phyloP scores from a whole-genome alignment of 169 alveolate species.

The Amoebophrya sp. region DNA sequence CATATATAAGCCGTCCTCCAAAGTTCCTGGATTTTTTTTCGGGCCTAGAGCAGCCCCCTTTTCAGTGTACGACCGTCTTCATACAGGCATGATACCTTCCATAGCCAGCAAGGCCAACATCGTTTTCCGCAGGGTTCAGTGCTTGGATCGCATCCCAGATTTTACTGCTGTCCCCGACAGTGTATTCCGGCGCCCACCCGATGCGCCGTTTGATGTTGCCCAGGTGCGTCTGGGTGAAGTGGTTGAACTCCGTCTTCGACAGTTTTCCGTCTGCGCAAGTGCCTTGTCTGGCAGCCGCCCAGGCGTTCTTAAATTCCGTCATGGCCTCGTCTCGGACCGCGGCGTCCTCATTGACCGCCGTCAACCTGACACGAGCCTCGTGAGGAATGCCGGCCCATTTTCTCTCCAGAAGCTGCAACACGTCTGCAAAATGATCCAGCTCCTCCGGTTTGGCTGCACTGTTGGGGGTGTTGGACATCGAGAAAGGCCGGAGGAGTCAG shows the following conservation, averaged over 20 bases:
- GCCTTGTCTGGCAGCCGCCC: neutral
- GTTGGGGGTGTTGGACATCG: too few species aligned
- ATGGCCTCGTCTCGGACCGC: neutral
- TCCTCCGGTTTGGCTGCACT: too few species aligned
- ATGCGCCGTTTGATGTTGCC: neutral
- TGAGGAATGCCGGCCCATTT: constrained; percentile 6
- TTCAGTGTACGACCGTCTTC: too few species aligned
- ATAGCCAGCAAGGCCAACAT: too few species aligned
- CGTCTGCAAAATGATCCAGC: neutral
- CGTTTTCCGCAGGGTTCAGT: neutral
- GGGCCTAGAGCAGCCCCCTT: too few species aligned
- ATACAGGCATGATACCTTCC: too few species aligned
- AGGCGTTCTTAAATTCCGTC: neutral
- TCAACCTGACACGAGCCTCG: neutral
- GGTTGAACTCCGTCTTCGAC: neutral
- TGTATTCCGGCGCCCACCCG: neutral
- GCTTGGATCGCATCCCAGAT: neutral
- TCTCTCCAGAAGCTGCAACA: neutral
- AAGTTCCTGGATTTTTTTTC: too few species aligned
- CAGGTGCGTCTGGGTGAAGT: neutral
- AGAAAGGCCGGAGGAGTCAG: too few species aligned
- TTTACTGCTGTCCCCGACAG: neutral
- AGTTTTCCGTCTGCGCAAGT: neutral
- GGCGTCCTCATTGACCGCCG: neutral
- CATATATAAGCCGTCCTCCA: too few species aligned